Percentiles rank a stretch among this genome's conserved stretches.
phyloP scores from a whole-genome alignment of 164 flowering plant genomes.

The Tetrastigma voinierianum region DNA sequence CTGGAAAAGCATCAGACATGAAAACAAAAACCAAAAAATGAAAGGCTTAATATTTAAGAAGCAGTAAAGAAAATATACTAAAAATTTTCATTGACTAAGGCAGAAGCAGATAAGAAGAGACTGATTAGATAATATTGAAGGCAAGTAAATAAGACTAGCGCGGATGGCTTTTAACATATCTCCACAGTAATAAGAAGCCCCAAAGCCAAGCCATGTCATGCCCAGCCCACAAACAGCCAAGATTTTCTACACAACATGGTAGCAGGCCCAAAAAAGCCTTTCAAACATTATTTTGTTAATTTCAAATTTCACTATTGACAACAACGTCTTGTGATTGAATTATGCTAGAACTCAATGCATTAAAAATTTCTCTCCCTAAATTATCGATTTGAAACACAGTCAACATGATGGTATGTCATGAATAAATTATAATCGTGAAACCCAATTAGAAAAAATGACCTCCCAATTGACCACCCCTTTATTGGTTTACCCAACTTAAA shows the following conservation, averaged over 20 bases:
- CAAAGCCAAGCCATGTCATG: too few species aligned
- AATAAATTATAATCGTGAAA: not conserved
- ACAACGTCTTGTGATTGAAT: not conserved
- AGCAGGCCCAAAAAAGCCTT: not conserved
- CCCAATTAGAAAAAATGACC: too few species aligned
- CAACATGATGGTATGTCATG: not conserved
- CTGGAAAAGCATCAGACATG: constrained; percentile 27
- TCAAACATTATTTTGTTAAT: not conserved
- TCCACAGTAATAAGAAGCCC: too few species aligned
- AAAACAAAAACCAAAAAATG: not conserved
- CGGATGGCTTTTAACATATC: too few species aligned
- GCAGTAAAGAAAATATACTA: not conserved
- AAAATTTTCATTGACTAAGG: not conserved
- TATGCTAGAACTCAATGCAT: not conserved
- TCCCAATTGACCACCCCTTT: too few species aligned
- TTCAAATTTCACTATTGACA: not conserved
- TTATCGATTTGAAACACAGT: not conserved
- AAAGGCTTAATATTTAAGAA: not conserved
- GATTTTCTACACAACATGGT: not conserved
- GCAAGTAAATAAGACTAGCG: too few species aligned
- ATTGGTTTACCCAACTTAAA: too few species aligned
- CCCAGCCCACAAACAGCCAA: too few species aligned
- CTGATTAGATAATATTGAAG: not conserved
- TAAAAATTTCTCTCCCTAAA: not conserved
- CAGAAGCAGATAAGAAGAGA: not conserved